A percentile compares a stretch with the other conserved stretches of the same genome.
phyloP scores from a whole-genome alignment of 805 yeast genomes.

The Starmera dryadoides region DNA sequence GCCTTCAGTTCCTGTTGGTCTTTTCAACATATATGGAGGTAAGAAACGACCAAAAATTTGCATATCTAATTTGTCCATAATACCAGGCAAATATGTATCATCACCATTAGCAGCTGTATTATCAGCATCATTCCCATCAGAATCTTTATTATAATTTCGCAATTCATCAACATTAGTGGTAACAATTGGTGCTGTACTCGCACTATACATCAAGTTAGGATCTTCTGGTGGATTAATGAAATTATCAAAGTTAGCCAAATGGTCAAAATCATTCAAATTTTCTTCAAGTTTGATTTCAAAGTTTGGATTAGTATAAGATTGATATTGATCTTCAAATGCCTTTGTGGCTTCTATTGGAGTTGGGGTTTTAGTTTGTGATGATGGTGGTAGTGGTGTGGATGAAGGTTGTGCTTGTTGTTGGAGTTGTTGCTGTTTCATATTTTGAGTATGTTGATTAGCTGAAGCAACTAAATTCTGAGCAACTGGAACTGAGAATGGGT shows the following conservation, averaged over 20 bases:
- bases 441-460: slow-evolving; percentile 2
- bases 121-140: background rate
- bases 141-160: too few relatives aligned
- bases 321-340: background rate
- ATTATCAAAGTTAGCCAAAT: slow-evolving; percentile 21
- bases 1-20: slow-evolving; percentile 17
- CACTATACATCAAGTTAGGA: slow-evolving; percentile 7
- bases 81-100: slow-evolving; percentile 59
- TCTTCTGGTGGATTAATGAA: slow-evolving; percentile 14
- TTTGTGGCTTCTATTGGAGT: slow-evolving; percentile 4
- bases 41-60: slow-evolving; percentile 77
- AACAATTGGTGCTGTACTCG: background rate
- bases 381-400: background rate
- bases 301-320: background rate
- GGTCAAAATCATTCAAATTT: slow-evolving; percentile 17
- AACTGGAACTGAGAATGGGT: slow-evolving; percentile 12
- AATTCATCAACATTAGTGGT: background rate
- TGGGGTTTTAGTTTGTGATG: slow-evolving; percentile 2
- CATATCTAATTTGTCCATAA: slow-evolving; percentile 78
- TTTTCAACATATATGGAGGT: slow-evolving; percentile 73
- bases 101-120: slow-evolving; percentile 2
- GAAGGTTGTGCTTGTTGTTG: slow-evolving; percentile 4
- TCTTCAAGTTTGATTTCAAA: slow-evolving; percentile 15
- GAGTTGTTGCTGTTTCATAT: slow-evolving; percentile 2
- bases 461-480: slow-evolving; percentile 19